Percentiles rank a stretch among this genome's conserved stretches.
Conservation (phyloP, 208 protist genomes). For the Trypanosoma conorhini region DNA sequence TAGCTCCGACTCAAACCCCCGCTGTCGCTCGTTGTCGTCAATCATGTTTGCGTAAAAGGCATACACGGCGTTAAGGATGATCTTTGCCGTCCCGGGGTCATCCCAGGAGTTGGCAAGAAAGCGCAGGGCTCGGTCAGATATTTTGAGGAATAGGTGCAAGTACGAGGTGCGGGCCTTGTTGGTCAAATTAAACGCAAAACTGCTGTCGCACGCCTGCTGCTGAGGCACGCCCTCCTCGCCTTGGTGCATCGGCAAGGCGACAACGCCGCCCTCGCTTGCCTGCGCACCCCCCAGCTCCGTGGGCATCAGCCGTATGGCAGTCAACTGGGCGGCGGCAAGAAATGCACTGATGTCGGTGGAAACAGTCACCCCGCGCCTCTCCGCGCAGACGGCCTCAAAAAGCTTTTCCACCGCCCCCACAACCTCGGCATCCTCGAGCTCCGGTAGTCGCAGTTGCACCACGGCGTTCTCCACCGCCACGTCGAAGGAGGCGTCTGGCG, state of each 20-base stretch:
- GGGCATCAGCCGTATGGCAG: conserved; percentile 12
- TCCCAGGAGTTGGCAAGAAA: conserved; percentile 17
- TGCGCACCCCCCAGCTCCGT: neutral
- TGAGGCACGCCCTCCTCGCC: neutral
- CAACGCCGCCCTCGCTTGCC: conserved; percentile 16
- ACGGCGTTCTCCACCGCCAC: conserved; percentile 19
- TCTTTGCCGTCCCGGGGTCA: conserved; percentile 4
- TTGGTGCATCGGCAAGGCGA: conserved; percentile 6
- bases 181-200: neutral
- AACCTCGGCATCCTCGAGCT: conserved; percentile 62
- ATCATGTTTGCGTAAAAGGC: conserved; percentile 20
- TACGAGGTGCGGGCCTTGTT: conserved; percentile 7
- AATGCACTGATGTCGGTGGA: conserved; percentile 44
- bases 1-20: conserved; percentile 6
- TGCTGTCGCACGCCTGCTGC: neutral
- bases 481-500: conserved; percentile 6
- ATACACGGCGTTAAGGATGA: conserved; percentile 20
- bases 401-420: conserved; percentile 49
- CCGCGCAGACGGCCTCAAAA: conserved; percentile 50
- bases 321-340: conserved; percentile 45
- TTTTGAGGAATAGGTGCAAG: conserved; percentile 17
- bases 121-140: conserved; percentile 18
- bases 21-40: neutral
- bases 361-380: conserved; percentile 55
- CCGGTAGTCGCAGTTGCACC: conserved; percentile 44